Conservation (phyloP, 2,329 filamentous ascomycete genomes). For the Microdochium nivale region DNA sequence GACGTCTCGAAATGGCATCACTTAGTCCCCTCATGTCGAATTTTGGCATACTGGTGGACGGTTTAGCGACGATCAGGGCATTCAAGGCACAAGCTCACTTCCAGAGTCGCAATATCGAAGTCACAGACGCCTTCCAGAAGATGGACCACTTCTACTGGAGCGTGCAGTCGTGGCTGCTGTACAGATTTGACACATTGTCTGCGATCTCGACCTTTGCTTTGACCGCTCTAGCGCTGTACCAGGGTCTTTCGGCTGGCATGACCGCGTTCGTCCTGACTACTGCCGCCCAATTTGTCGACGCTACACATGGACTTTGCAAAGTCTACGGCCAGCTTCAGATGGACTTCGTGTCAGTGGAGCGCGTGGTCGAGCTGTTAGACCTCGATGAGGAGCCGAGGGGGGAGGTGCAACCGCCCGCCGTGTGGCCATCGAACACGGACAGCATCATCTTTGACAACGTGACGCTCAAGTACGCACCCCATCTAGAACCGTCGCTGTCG, state of each 20-base stretch:
- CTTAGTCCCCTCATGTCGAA: constrained; percentile 85
- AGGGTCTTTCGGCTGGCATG: constrained; percentile 66
- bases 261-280: constrained; percentile 77
- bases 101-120: constrained; percentile 68
- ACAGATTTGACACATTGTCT: constrained; percentile 66
- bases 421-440: constrained; percentile 66
- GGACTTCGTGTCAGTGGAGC: constrained; percentile 85
- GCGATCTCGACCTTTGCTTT: constrained; percentile 66
- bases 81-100: constrained; percentile 74
- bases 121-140: constrained; percentile 83
- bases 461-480: constrained; percentile 70
- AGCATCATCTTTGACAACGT: constrained; percentile 70
- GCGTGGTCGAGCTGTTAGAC: constrained; percentile 72
- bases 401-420: constrained; percentile 57
- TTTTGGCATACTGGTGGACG: constrained; percentile 80
- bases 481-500: constrained; percentile 64
- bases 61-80: constrained; percentile 77
- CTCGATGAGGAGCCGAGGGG: constrained; percentile 69
- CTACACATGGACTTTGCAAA: constrained; percentile 67
- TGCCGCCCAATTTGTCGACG: constrained; percentile 57
- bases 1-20: constrained; percentile 82
- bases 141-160: constrained; percentile 97
- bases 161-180: constrained; percentile 76
- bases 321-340: constrained; percentile 81
- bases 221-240: constrained; percentile 66